Percentiles rank a stretch among this genome's conserved stretches.
These are phyloP conservation scores for Cephaloascus fragrans DNA, from an alignment of 805 yeast species.

Conservation along the genomic window DNA sequence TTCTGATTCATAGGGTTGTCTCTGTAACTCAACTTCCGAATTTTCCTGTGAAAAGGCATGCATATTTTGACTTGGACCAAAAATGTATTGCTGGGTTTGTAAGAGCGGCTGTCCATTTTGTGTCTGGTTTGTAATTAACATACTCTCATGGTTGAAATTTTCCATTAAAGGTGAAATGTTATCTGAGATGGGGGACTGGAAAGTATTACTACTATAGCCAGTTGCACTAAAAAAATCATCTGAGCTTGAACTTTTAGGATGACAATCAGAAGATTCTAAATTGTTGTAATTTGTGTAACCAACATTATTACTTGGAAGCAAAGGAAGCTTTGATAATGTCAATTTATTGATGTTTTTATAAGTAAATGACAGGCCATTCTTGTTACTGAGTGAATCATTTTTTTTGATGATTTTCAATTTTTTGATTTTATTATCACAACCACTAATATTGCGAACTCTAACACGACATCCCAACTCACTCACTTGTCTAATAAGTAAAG, in stretches of 20 bases:
- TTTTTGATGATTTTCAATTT: not conserved
- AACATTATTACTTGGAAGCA: not conserved
- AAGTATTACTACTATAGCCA: not conserved
- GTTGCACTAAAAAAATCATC: not conserved
- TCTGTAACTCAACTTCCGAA: not conserved
- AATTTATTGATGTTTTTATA: conserved; percentile 3
- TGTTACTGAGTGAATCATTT: not conserved
- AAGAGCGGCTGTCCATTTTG: not conserved
- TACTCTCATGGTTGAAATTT: not conserved
- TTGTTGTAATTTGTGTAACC: not conserved
- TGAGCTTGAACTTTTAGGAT: not conserved
- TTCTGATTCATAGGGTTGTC: not conserved
- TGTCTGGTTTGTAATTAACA: not conserved
- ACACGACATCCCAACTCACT: not conserved
- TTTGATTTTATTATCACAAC: not conserved
- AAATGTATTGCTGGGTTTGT: not conserved
- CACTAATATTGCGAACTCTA: not conserved
- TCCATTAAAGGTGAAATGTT: not conserved
- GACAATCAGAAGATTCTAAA: not conserved
- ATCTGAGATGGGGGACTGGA: not conserved
- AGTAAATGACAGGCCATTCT: conserved; percentile 1
- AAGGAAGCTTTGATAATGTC: not conserved
- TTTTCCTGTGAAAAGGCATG: not conserved
- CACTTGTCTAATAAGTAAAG: conserved; percentile 9
- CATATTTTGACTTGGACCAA: not conserved